Evolutionary conservation across 768 basidiomycete genomes (phyloP), one percentile per base, ranked within the genome.

Genomic region (Tulasnella sp.): DNA sequence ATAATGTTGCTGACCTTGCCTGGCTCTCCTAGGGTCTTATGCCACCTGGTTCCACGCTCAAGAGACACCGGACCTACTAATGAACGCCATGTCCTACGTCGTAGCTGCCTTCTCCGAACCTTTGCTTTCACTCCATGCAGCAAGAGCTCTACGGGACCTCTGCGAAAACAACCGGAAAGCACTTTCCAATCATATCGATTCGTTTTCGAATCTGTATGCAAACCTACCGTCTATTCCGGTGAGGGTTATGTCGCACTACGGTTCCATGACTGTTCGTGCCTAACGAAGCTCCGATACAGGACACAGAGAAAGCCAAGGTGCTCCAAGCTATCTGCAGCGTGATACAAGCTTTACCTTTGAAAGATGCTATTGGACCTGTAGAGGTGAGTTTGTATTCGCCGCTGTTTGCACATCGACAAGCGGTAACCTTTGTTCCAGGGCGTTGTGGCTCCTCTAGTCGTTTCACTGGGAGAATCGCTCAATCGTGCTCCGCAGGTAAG

Each of bases 261-360:
- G 25, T 54, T 31, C 17, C 9, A 22, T 1, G 14, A 29, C 25
- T 19, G 8, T 25, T 45, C 15, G 15, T 49, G 40, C 54, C 31
- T 71, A 29, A 64, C 31, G 74, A 38, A 17, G 22, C 77, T 77
- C 54, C 29, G 17, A 45, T 15, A 25, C 36, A 93, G 91, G 92
- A 93, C 79, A 89, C 90, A 29, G 95, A 97, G 82, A 93, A 92
- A 83, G 88, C 89, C 79, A 97, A 96, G 83, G 93, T 97, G 0
- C 84, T 97, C 67, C 93, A 97, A 81, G 93, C 92, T 0, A 96
- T 98, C 72, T 90, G 94, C 1, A 97, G 95, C 78, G 94, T 98
- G 3, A 92, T 97, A 39, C 93, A 97, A 80, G 96, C 96, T 0
- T 83, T 98, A 70, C 91, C 93, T 0, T 90, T 93, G 0, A 85